Conservation (phyloP, 2,329 filamentous ascomycete genomes). For the Pseudocercospora fijiensis region DNA sequence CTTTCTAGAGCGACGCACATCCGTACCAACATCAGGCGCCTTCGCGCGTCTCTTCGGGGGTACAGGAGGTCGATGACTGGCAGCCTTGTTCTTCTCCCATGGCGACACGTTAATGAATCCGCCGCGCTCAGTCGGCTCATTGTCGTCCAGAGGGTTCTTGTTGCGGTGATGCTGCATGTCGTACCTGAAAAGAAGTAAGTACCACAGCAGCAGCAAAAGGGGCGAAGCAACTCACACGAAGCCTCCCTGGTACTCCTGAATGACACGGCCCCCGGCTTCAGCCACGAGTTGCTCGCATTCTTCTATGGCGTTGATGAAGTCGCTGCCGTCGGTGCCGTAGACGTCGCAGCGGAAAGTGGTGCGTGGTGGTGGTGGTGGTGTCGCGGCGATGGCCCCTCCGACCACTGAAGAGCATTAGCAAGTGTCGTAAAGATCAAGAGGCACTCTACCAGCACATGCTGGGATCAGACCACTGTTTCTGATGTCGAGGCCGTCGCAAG, state of each 20-base stretch:
- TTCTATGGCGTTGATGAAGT: constrained; percentile 19
- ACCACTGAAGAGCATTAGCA: not conserved
- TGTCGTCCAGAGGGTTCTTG: constrained; percentile 12
- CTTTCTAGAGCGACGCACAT: not conserved
- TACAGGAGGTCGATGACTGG: not conserved
- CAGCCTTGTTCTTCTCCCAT: not conserved
- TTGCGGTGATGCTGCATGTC: not conserved
- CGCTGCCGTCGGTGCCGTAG: constrained; percentile 1
- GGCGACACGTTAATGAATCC: constrained; percentile 16
- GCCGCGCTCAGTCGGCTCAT: constrained; percentile 10
- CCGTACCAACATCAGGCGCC: not conserved
- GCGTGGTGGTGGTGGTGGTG: not conserved
- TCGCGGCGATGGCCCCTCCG: not conserved
- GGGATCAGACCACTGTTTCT: not conserved
- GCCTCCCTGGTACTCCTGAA: constrained; percentile 24
- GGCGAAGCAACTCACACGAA: constrained; percentile 20
- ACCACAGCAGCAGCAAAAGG: not conserved
- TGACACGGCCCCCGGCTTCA: constrained; percentile 20
- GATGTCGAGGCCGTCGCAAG: not conserved
- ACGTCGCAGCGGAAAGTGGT: constrained; percentile 2
- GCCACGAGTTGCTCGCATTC: constrained; percentile 21
- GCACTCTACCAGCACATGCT: too few relatives aligned
- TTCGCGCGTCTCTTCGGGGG: not conserved
- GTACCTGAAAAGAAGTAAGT: not conserved
- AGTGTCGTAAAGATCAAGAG: not conserved